Percentiles rank a stretch among this genome's conserved stretches.
Evolutionary conservation across 2,329 filamentous ascomycete species (phyloP).

Genomic region (Raffaelea deltoideospora): DNA sequence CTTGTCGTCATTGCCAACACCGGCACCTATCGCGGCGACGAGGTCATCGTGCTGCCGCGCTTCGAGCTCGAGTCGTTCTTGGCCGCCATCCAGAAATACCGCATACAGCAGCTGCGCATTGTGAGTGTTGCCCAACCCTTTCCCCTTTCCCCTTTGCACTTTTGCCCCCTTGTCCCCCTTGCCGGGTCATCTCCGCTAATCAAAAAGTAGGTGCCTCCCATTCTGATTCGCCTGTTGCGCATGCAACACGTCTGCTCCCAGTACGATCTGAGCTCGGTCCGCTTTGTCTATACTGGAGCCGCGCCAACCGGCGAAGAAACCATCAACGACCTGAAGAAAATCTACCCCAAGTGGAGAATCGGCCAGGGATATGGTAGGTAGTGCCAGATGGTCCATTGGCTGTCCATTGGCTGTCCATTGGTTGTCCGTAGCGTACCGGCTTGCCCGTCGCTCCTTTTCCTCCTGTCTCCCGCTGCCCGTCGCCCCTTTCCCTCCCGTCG

Average conservation of each 20-base stretch:
- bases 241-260: slow-evolving; percentile 43
- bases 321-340: slow-evolving; percentile 42
- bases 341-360: slow-evolving; percentile 48
- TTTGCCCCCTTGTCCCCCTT: background rate
- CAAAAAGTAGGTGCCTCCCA: slow-evolving; percentile 51
- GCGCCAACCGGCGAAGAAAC: slow-evolving; percentile 65
- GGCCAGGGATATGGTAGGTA: slow-evolving; percentile 53
- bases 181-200: background rate
- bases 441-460: no score
- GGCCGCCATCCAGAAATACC: slow-evolving; percentile 47
- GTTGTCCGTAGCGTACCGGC: no score
- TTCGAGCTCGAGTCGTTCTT: slow-evolving; percentile 55
- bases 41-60: slow-evolving; percentile 53
- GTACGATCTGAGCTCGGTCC: slow-evolving; percentile 57
- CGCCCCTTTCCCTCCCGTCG: no score
- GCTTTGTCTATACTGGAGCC: slow-evolving; percentile 55
- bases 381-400: no score
- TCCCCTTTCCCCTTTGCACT: background rate
- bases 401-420: background rate
- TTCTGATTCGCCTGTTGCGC: slow-evolving; percentile 63
- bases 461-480: no score
- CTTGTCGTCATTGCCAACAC: slow-evolving; percentile 55
- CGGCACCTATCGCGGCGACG: slow-evolving; percentile 54
- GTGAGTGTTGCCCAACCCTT: slow-evolving; percentile 22
- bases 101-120: slow-evolving; percentile 49